Evolutionary conservation across 2,329 filamentous ascomycete genomes (phyloP), one percentile per base, ranked within the genome.

Genomic region (Rhytidhysteron rufulum): DNA sequence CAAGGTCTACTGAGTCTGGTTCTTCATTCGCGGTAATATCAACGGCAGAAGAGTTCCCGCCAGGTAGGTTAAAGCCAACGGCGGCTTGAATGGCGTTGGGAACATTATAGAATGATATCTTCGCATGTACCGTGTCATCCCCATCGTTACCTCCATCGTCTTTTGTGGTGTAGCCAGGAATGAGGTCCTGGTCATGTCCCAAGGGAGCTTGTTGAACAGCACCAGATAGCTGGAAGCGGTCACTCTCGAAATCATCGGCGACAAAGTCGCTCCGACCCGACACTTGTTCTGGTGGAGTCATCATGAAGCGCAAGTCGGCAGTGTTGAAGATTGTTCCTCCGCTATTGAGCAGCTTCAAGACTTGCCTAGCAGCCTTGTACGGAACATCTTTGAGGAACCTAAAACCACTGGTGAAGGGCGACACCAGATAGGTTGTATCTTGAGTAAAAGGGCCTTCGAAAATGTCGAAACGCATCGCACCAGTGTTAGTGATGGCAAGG

Each of bases 381-480:
- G 90, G 87, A 4, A 98, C 86, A 52, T 94, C 81, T 39, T 84
- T 82, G 37, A 96, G 74, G 51, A 82, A 88, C 19, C 77, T 74
- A 63, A 96, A 85, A 1, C 78, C 79, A 63, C 85, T 95, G 2
- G 80, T 81, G 61, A 98, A 98, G 0, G 93, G 93, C 7, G 86
- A 94, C 20, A 97, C 77, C 29, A 91, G 83, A 59, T 82, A 97
- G 0, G 86, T 88, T 4, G 83, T 85, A 61, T 98, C 93, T 29
- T 82, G 80, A 0, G 93, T 97, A 58, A 97, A 97, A 0, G 83
- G 73, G 0, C 93, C 93, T 62, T 91, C 82, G 74, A 96, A 95
- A 45, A 98, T 86, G 63, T 98, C 93, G 64, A 97, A 98, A 32
- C 93, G 86, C 50, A 98, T 82, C 3, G 86, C 87, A 19, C 93